Conservation (phyloP, 148 eudicot species). For the Rhododendron simsii region DNA sequence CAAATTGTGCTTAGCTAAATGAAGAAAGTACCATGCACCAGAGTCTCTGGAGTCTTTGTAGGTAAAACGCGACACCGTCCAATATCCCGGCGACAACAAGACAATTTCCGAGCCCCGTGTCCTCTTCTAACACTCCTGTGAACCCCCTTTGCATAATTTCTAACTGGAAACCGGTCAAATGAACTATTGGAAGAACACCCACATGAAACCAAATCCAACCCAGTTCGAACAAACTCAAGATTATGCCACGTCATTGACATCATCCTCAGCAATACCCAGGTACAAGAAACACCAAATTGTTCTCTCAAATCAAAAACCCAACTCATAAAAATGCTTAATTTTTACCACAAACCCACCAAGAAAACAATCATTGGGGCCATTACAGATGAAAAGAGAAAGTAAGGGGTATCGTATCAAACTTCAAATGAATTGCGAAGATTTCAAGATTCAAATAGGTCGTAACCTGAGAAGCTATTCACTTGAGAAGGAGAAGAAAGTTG, state of each 20-base stretch:
- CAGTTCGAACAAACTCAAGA: constrained; percentile 60
- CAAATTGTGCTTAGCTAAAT: background rate
- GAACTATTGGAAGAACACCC: constrained; percentile 60
- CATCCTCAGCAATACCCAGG: constrained; percentile 39
- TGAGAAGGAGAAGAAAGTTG: background rate
- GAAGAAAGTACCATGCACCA: constrained; percentile 47
- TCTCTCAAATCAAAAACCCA: constrained; percentile 24
- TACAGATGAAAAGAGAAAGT: background rate
- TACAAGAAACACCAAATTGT: constrained; percentile 15
- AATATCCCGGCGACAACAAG: constrained; percentile 34
- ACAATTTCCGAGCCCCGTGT: constrained; percentile 32
- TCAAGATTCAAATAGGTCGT: background rate
- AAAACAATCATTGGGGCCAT: background rate
- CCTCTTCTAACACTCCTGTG: constrained; percentile 27
- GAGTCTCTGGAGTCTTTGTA: constrained; percentile 59
- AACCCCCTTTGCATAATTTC: constrained; percentile 32
- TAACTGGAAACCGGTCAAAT: constrained; percentile 25
- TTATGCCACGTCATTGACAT: constrained; percentile 63
- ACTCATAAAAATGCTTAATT: constrained; percentile 29
- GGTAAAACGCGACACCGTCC: constrained; percentile 41
- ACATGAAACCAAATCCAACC: constrained; percentile 56
- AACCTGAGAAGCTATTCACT: background rate
- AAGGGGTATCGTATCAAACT: background rate
- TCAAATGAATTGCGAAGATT: background rate
- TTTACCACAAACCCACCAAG: constrained; percentile 18